These are phyloP conservation scores for Trametes punicea DNA, from an alignment of 768 basidiomycete species.

Conservation along the genomic window DNA sequence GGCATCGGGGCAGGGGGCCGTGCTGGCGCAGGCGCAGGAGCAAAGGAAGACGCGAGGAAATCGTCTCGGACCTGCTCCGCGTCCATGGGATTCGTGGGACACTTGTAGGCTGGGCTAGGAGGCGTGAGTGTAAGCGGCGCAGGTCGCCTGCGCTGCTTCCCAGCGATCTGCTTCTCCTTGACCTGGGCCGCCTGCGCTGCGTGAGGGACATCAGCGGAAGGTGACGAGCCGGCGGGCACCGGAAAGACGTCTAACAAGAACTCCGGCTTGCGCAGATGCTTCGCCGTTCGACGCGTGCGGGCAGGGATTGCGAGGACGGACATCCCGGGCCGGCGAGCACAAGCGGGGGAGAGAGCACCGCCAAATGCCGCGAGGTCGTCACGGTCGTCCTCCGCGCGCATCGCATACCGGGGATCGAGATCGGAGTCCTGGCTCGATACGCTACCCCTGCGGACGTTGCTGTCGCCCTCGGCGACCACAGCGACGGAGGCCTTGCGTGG, in stretches of 20 bases:
- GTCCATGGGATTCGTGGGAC: constrained; percentile 37
- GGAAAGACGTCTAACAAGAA: constrained; percentile 34
- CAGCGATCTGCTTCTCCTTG: constrained; percentile 16
- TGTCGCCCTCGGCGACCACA: background rate
- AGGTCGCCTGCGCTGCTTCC: constrained; percentile 39
- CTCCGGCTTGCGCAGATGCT: constrained; percentile 37
- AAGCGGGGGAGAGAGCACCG: constrained; percentile 25
- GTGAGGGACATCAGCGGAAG: constrained; percentile 18
- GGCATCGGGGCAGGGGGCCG: constrained; percentile 5
- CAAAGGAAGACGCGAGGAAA: constrained; percentile 45
- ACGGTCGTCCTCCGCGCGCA: constrained; percentile 36
- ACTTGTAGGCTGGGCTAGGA: constrained; percentile 31
- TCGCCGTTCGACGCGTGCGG: constrained; percentile 34
- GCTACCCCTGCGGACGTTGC: constrained; percentile 41
- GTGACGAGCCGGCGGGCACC: constrained; percentile 19
- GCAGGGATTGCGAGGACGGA: constrained; percentile 38
- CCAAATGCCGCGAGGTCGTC: constrained; percentile 38
- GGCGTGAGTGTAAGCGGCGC: constrained; percentile 40
- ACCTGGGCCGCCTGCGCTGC: constrained; percentile 7
- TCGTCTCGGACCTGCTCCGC: constrained; percentile 34
- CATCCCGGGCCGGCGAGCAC: constrained; percentile 30
- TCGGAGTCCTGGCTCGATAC: constrained; percentile 53
- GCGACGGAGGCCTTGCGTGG: constrained; percentile 22
- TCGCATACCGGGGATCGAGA: constrained; percentile 46
- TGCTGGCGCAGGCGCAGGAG: constrained; percentile 26